Base-by-base conservation (phyloP, 768 basidiomycete species). In the Termitomyces sp. region DNA sequence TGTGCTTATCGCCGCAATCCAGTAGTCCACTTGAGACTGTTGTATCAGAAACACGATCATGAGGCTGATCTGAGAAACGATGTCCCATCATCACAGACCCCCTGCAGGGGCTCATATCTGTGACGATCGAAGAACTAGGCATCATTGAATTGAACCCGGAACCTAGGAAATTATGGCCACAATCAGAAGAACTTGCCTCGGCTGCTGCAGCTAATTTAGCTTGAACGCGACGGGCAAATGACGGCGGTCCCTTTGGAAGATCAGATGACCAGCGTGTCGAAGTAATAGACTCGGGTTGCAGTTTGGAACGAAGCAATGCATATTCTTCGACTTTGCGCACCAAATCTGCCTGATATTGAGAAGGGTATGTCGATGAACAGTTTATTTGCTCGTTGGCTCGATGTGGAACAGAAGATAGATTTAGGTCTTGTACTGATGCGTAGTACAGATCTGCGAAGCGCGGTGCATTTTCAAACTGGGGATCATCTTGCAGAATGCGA, bases 191-290 rank as follows among this genome's bases (percentile, higher is more conserved):
- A 38, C 38, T 24, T 30, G 54, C 28, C n/a, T 40, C 43, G 28
- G 56, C 56, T 7, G 60, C 62, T 28, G 65, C 66, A 43, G 68
- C 63, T 28, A 73, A 66, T 61, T 78, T 80, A 53, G 78, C 73
- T 55, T 76, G 74, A 5, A 79, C 74, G 48, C 77, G 78, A 35
- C 63, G 61, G 36, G 77, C 66, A 67, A 84, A 81, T 4, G 73
- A 72, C 20, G 77, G 72, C 20, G 68, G 70, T 44, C 58, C 58
- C 26, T 51, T 59, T 14, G 55, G 55, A 33, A 44, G 52, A 53
- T 45, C 40, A 22, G 52, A 41, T 52, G 20, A 20, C 52, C 26
- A 4, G 3, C 40, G 16, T 40, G 38, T 28, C 3, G 26, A 28
- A 16, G 28, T 11, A n/a, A 24, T n/a, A 30, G 18, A 52, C 13